Evolutionary conservation across 345 rosid species (phyloP).

Genomic region (Melaleuca alternifolia): DNA sequence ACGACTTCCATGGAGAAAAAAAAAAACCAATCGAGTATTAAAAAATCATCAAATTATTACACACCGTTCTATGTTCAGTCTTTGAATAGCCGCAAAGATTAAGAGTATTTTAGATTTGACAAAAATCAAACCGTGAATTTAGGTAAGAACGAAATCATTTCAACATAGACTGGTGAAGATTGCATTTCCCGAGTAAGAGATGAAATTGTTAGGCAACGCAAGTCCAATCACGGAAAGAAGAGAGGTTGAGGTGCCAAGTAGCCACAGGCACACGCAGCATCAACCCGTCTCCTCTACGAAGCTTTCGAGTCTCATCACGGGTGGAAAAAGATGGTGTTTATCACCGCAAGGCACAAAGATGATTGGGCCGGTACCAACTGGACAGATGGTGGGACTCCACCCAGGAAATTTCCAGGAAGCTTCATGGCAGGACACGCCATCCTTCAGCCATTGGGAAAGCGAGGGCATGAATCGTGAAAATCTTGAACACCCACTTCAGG

Average conservation of each 20-base stretch:
- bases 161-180: not conserved
- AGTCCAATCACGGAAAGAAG: not conserved
- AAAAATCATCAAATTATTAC: not conserved
- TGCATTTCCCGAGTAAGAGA: not conserved
- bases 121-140: too few species aligned
- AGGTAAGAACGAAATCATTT: too few species aligned
- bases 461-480: not conserved
- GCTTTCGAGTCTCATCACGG: not conserved
- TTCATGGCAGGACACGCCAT: not conserved
- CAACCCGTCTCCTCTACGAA: not conserved
- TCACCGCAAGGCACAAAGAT: not conserved
- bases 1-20: too few species aligned
- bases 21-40: too few species aligned
- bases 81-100: not conserved
- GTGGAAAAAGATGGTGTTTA: not conserved
- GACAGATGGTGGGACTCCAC: not conserved
- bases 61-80: not conserved
- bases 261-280: not conserved
- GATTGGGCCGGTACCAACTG: not conserved
- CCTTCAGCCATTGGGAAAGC: not conserved
- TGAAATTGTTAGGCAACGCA: not conserved
- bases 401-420: not conserved
- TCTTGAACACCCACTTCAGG: too few species aligned
- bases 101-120: not conserved
- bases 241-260: not conserved